Evolutionary conservation across 257 asterid species (phyloP).

Genomic region (Perilla frutescens): DNA sequence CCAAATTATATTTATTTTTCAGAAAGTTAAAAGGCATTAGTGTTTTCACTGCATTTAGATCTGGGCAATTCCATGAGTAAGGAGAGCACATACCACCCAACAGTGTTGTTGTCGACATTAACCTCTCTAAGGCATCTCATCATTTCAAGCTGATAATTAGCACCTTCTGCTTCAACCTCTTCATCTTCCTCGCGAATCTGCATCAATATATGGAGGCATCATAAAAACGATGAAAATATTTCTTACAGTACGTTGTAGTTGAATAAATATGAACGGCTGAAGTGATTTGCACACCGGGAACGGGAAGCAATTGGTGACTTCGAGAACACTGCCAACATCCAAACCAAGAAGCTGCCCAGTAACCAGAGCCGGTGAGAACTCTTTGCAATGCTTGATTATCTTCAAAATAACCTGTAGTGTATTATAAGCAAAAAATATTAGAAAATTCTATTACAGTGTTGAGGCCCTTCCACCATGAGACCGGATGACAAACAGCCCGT

Average conservation of each 20-base stretch:
- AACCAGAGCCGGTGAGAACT: constrained; percentile 90
- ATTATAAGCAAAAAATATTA: neutral
- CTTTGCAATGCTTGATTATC: constrained; percentile 96
- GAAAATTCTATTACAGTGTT: neutral
- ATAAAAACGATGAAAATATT: neutral
- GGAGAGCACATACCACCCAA: constrained; percentile 73
- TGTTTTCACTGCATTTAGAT: neutral
- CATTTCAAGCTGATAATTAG: constrained; percentile 98
- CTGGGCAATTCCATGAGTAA: neutral
- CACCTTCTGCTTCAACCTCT: constrained; percentile 97
- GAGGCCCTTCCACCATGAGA: neutral
- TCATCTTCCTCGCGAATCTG: constrained; percentile 97
- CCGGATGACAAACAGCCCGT: neutral
- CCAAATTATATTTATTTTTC: neutral
- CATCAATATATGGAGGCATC: neutral
- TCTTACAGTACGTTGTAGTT: neutral
- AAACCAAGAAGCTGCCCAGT: constrained; percentile 97
- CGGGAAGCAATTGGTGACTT: constrained; percentile 96
- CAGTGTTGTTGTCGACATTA: constrained; percentile 97
- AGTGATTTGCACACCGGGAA: constrained; percentile 71
- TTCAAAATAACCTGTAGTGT: constrained; percentile 77
- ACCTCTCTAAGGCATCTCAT: constrained; percentile 99
- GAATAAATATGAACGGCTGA: neutral
- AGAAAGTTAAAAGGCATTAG: too few relatives aligned
- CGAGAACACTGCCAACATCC: constrained; percentile 98